Base-by-base conservation (phyloP, 805 yeast genomes). In the Pichia gijzeniarum region DNA sequence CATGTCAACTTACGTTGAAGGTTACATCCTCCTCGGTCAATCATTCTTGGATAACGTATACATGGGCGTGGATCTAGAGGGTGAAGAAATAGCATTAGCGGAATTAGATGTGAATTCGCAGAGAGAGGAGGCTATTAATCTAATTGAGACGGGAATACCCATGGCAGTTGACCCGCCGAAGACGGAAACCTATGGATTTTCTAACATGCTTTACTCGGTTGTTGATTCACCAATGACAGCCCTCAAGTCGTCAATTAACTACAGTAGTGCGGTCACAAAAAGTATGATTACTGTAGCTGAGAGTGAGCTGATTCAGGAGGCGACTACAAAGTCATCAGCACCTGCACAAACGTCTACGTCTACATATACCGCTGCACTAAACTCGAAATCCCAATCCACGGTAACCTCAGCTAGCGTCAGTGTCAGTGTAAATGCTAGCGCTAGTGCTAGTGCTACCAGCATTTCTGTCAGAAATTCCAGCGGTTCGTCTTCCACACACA, bases 11-110 rank as follows among this genome's bases (percentile, higher is more conserved):
- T 65, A 63, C 35, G 64, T 64, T 42, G 63, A 63, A 27, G 48
- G 62, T 2, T 61, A 65, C 45, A 35, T 48, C 19, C 67, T 70
- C 12, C 58, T 77, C n/a, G 85, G 84, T 40, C 82, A 77, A 56
- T 61, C 72, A 7, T 73, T 80, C 59, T 56, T 80, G 44, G 67
- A 74, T 48, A 60, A 71, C 20, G 75, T 75, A 0, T 79, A 79
- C 51, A 67, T 72, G 28, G 80, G 76, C 35, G 79, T 69, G 47
- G 82, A 79, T 58, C 55, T 77, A 38, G 79, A 77, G 3, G 63
- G 67, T 36, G 53, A 61, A 20, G 65, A 65, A 28, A 57, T 76
- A 19, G 69, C 70, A 1, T 40, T 76, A 17, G 80, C 79, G 13
- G 16, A 6, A 13, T 7, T 25, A 25, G 10, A 25, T 25, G 28